These are phyloP conservation scores for Boletellus sp. DNA, from an alignment of 768 basidiomycete genomes.

Conservation along the genomic window DNA sequence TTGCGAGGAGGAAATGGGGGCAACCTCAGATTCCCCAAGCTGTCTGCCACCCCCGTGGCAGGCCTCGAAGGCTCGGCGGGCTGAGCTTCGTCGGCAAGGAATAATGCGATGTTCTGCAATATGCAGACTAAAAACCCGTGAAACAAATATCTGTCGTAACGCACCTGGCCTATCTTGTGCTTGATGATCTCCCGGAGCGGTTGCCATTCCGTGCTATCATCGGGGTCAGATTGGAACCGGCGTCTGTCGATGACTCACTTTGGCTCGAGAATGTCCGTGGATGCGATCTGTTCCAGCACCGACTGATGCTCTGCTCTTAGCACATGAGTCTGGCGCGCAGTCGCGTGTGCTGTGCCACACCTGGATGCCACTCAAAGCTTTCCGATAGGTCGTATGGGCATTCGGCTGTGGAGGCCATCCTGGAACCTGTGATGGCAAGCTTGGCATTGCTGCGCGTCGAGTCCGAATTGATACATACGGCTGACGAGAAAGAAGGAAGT, in stretches of 20 bases:
- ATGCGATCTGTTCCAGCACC: constrained; percentile 58
- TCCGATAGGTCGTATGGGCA: constrained; percentile 11
- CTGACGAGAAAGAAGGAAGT: too few relatives aligned
- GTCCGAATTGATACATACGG: not conserved
- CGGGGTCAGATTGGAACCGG: constrained; percentile 10
- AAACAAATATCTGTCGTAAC: not conserved
- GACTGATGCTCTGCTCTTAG: constrained; percentile 50
- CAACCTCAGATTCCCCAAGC: constrained; percentile 59
- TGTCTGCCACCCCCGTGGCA: constrained; percentile 29
- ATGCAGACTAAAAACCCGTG: not conserved
- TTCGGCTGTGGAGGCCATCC: constrained; percentile 20
- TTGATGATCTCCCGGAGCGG: constrained; percentile 70
- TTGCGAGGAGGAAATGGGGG: constrained; percentile 71
- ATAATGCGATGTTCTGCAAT: constrained; percentile 48
- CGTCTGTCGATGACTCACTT: constrained; percentile 20
- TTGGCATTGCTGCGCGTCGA: not conserved
- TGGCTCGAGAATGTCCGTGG: constrained; percentile 62
- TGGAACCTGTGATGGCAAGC: not conserved
- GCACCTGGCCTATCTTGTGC: constrained; percentile 63
- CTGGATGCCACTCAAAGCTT: constrained; percentile 50
- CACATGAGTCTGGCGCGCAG: constrained; percentile 1
- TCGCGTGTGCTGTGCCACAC: constrained; percentile 28
- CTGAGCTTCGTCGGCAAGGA: constrained; percentile 39
- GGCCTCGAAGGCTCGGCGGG: constrained; percentile 40
- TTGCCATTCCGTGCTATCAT: constrained; percentile 62